phyloP scores from a whole-genome alignment of 2,329 filamentous ascomycete species.

The Cordyceps militaris region DNA sequence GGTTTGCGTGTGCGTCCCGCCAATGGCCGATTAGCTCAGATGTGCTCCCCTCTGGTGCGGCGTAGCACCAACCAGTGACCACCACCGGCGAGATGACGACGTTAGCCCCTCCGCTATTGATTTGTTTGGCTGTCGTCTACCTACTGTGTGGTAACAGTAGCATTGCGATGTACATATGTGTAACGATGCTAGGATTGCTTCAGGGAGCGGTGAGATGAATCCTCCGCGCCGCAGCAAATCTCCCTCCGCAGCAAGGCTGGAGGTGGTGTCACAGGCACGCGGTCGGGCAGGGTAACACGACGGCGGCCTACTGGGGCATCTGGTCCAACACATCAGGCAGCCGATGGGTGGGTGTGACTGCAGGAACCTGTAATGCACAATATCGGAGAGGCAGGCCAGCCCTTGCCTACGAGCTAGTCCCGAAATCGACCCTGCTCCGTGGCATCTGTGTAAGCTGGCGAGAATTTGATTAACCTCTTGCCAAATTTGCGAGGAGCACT shows the following conservation, averaged over 20 bases:
- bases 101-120: background rate
- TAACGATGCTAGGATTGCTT: background rate
- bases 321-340: constrained; percentile 2
- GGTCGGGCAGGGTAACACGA: background rate
- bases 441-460: background rate
- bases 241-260: background rate
- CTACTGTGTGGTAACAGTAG: background rate
- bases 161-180: background rate
- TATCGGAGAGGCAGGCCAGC: constrained; percentile 4
- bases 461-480: background rate
- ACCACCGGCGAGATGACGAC: background rate
- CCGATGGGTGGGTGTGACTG: background rate
- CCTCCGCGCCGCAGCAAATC: background rate
- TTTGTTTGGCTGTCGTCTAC: background rate
- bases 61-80: background rate
- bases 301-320: background rate
- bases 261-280: background rate
- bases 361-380: constrained; percentile 2
- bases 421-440: constrained; percentile 1
- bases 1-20: background rate
- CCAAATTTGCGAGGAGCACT: background rate
- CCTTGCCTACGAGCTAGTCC: constrained; percentile 5
- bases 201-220: constrained; percentile 1
- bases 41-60: background rate
- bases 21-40: constrained; percentile 5